Conservation (phyloP, 1,284 basidiomycete species). For the Cystobasidium sp. region DNA sequence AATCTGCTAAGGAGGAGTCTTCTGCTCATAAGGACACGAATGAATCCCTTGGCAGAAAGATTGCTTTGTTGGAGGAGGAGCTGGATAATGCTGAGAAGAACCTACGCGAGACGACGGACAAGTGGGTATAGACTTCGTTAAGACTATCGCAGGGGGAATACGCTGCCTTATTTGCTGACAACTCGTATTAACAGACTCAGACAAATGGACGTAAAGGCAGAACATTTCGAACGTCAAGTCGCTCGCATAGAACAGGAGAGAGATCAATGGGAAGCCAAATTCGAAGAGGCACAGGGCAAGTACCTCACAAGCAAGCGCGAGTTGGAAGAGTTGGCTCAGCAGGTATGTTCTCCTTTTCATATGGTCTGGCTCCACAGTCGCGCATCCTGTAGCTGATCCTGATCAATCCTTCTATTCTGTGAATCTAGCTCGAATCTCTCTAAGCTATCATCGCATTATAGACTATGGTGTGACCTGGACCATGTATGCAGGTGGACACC, state of each 20-base stretch:
- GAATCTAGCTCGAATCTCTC: constrained; percentile 38
- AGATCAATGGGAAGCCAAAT: constrained; percentile 92
- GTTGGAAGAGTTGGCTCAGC: constrained; percentile 81
- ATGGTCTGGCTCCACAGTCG: neutral
- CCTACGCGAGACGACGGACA: constrained; percentile 93
- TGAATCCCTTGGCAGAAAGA: constrained; percentile 81
- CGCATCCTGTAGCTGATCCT: neutral
- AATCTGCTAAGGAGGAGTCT: constrained; percentile 74
- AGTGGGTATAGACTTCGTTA: constrained; percentile 66
- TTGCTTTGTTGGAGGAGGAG: constrained; percentile 91
- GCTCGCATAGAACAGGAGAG: constrained; percentile 86
- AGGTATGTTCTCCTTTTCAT: constrained; percentile 50
- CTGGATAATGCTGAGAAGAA: constrained; percentile 96
- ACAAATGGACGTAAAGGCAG: constrained; percentile 97
- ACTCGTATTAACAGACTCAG: constrained; percentile 68
- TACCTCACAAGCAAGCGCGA: constrained; percentile 79
- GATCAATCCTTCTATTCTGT: neutral
- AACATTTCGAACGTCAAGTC: constrained; percentile 95
- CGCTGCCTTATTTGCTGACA: neutral
- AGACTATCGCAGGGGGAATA: neutral
- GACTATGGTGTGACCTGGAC: neutral
- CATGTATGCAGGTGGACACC: neutral
- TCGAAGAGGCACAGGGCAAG: constrained; percentile 71
- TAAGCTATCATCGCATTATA: constrained; percentile 1
- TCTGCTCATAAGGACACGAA: constrained; percentile 72